Evolutionary conservation across 2,329 filamentous ascomycete genomes (phyloP).

Genomic region (Nemania sp.): DNA sequence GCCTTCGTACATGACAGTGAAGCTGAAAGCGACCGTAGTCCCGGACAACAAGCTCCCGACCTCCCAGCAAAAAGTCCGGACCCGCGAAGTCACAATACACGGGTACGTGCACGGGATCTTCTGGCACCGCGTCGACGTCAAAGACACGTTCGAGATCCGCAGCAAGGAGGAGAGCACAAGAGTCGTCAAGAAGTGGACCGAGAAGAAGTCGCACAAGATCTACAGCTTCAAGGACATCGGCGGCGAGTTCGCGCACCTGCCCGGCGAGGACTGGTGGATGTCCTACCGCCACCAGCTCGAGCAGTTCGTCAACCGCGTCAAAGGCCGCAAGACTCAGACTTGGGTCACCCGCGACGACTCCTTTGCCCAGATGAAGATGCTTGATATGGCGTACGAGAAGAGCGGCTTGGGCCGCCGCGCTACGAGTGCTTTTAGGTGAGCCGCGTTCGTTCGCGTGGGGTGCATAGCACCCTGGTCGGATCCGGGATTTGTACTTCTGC

Average conservation of each 20-base stretch:
- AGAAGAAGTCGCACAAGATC: background rate
- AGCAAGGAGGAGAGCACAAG: background rate
- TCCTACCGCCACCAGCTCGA: background rate
- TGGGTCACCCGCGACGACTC: background rate
- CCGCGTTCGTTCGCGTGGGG: no score
- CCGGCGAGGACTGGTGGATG: background rate
- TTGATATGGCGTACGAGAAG: background rate
- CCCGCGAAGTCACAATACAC: background rate
- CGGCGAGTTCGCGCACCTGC: background rate
- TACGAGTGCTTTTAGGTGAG: background rate
- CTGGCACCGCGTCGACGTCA: background rate
- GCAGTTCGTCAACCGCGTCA: background rate
- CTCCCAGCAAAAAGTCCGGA: background rate
- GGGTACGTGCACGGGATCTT: background rate
- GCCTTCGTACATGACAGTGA: background rate
- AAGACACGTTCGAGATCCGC: background rate
- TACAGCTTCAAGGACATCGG: background rate
- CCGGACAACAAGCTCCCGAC: background rate
- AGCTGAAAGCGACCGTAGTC: background rate
- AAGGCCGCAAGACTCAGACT: background rate
- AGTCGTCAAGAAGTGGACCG: background rate
- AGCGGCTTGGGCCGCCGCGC: background rate
- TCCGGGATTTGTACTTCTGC: no score
- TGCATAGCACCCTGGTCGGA: no score
- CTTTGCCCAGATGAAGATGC: background rate